Percentiles rank a stretch among this genome's conserved stretches.
Evolutionary conservation across 2,329 filamentous ascomycete species (phyloP).

Genomic region (Pseudocercospora eumusae): DNA sequence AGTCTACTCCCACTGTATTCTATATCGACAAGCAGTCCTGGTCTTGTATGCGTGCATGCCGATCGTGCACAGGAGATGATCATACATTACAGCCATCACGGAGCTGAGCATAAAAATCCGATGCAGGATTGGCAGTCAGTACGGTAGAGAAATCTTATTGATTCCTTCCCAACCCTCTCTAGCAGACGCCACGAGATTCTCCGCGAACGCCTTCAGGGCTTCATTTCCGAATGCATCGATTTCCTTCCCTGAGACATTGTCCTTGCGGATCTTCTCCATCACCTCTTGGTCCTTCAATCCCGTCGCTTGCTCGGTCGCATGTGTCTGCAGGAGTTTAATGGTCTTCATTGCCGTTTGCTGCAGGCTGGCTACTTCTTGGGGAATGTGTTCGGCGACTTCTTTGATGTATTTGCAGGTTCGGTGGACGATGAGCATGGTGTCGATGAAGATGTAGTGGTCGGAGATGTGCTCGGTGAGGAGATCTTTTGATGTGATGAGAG

Average conservation of each 20-base stretch:
- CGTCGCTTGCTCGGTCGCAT: slow-evolving; percentile 29
- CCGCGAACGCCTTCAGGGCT: slow-evolving; percentile 26
- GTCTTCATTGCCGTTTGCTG: slow-evolving; percentile 26
- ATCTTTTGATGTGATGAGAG: slow-evolving; percentile 16
- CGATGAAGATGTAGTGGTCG: slow-evolving; percentile 33
- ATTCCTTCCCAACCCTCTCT: slow-evolving; percentile 38
- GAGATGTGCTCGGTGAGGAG: slow-evolving; percentile 25
- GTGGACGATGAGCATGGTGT: slow-evolving; percentile 31
- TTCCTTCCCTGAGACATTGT: slow-evolving; percentile 18
- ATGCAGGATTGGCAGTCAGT: not conserved
- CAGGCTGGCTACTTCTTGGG: slow-evolving; percentile 20
- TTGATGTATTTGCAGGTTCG: slow-evolving; percentile 26
- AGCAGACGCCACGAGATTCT: slow-evolving; percentile 28
- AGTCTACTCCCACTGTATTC: too few relatives aligned
- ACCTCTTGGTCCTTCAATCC: slow-evolving; percentile 21
- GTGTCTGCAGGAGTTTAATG: slow-evolving; percentile 29
- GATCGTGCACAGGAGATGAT: not conserved
- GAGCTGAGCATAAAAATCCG: not conserved
- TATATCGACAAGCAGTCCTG: too few relatives aligned
- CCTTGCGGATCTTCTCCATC: slow-evolving; percentile 16
- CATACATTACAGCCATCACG: not conserved
- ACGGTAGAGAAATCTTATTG: slow-evolving; percentile 21
- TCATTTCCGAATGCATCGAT: slow-evolving; percentile 23
- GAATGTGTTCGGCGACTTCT: slow-evolving; percentile 14
- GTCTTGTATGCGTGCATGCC: not conserved